Evolutionary conservation across 2,329 filamentous ascomycete species (phyloP), one percentile per base, ranked within the genome.

Genomic region (Trichoderma pleuroti): DNA sequence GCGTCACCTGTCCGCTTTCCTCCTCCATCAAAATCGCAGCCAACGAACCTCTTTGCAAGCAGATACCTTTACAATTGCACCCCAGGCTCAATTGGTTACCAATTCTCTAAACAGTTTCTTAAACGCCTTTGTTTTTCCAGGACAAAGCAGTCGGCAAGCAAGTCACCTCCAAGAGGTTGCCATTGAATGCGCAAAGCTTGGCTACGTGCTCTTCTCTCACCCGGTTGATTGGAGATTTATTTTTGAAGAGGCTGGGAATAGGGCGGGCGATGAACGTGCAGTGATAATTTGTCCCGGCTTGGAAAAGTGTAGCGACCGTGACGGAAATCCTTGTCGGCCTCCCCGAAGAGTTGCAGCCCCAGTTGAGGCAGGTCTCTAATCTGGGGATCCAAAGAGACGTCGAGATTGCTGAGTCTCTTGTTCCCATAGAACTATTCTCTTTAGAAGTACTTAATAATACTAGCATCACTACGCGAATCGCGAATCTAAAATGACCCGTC

Each of bases 141-240:
- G 60, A 30, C 42, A 11, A 30, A 24, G 16, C 4, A n/a, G 18
- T 26, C n/a, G n/a, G 21, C 65, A 68, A n/a, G 39, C 54, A 18
- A 24, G n/a, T 14, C 80, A 84, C 56, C 76, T 85, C 4, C 76
- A 81, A 57, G 79, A 77, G 14, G 77, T 84, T 14, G 80, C 83
- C 21, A 71, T 78, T 4, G 82, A 84, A 73, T 82, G 79, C 46
- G 76, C 81, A 21, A 81, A 78, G 63, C 76, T 84, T 30, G 83
- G 83, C 12, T 82, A 84, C 70, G 66, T 81, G 21, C 65, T 85
- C 8, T 75, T 84, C 36, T 84, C 82, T 5, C 82, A 85, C 64
- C 82, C 82, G 0, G 76, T 76, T 9, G 82, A 84, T 39, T 83
- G 80, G 76, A 69, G 72, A 1, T 80, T 82, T 64, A 70, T 77